These are phyloP conservation scores for Lentinula novae-zelandiae DNA, from an alignment of 1,284 basidiomycete species.

Conservation along the genomic window DNA sequence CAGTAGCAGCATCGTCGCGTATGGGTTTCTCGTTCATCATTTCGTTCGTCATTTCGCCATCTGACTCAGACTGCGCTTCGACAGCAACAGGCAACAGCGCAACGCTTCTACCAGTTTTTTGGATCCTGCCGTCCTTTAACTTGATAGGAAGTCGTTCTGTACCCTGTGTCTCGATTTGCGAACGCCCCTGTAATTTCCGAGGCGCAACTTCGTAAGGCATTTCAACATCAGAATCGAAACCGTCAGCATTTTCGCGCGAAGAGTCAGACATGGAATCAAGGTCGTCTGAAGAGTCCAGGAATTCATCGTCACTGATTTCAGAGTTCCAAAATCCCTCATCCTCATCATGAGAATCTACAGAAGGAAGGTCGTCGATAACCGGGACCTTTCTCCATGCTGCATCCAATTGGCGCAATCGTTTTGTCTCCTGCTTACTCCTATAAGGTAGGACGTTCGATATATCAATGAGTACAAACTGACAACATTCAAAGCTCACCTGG, in stretches of 20 bases:
- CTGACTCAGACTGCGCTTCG: constrained; percentile 29
- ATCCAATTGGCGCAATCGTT: constrained; percentile 56
- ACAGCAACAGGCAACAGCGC: constrained; percentile 26
- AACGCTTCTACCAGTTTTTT: constrained; percentile 49
- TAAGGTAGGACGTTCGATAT: neutral
- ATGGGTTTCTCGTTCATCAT: constrained; percentile 30
- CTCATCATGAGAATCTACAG: constrained; percentile 58
- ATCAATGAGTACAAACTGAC: constrained; percentile 4
- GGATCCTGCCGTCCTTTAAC: constrained; percentile 72
- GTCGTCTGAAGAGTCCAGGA: constrained; percentile 25
- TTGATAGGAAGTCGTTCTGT: constrained; percentile 84
- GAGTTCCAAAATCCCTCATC: constrained; percentile 57
- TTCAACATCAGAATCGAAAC: constrained; percentile 59
- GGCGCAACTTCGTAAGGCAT: constrained; percentile 66
- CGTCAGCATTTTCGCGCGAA: constrained; percentile 10
- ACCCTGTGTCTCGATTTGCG: constrained; percentile 42
- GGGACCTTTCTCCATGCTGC: constrained; percentile 50
- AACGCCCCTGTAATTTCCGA: constrained; percentile 44
- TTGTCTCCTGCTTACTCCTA: constrained; percentile 79
- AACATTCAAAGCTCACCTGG: constrained; percentile 45
- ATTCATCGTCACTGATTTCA: constrained; percentile 32
- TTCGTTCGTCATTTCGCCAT: constrained; percentile 39
- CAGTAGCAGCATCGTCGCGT: constrained; percentile 70
- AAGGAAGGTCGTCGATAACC: constrained; percentile 57
- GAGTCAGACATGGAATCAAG: constrained; percentile 17